Evolutionary conservation across 805 yeast species (phyloP), one percentile per base, ranked within the genome.

Genomic region (Komagataella populi): DNA sequence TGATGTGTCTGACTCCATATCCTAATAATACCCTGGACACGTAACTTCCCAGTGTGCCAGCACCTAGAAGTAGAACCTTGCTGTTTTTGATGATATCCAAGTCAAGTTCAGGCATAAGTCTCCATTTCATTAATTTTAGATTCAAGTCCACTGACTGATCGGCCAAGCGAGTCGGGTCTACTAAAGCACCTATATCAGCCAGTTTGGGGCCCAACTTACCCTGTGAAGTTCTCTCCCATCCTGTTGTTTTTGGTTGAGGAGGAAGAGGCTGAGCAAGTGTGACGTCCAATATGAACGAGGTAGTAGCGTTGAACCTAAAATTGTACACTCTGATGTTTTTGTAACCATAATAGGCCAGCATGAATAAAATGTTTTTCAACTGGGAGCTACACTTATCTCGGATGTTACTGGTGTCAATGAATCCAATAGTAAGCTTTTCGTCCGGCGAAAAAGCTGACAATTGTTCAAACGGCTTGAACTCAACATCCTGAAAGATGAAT

Each of bases 31-130:
- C 84, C 51, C 99, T 72, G 0, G 95, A 77, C 5, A 93, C 91
- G 60, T 91, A 91, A 53, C 95, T 84, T 0, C 99, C 99, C 6
- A 95, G 71, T 2, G 99, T 93, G 6, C 99, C 99, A 0, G 98
- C 86, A 0, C 99, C 99, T n/a, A 93, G 72, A 14, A 93, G 68
- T 46, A 93, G 66, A 44, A 90, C 84, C 56, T 75, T 83, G 8
- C 83, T 76, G 16, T 65, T 53, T 55, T 78, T 76, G 20, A 93
- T 70, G 2, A 67, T 61, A 5, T 86, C 90, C 48, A 93, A 70
- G 60, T 93, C 77, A 3, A 93, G 62, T 6, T 80, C 74, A 0
- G 99, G 98, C 0, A 87, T 88, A 16, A 93, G 78, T 57, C 99
- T 74, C 99, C 99, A 93, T 62, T 89, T 88, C 99, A 93, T 93